These are phyloP conservation scores for Penicillium olsonii DNA, from an alignment of 2,329 filamentous ascomycete species.

Conservation along the genomic window DNA sequence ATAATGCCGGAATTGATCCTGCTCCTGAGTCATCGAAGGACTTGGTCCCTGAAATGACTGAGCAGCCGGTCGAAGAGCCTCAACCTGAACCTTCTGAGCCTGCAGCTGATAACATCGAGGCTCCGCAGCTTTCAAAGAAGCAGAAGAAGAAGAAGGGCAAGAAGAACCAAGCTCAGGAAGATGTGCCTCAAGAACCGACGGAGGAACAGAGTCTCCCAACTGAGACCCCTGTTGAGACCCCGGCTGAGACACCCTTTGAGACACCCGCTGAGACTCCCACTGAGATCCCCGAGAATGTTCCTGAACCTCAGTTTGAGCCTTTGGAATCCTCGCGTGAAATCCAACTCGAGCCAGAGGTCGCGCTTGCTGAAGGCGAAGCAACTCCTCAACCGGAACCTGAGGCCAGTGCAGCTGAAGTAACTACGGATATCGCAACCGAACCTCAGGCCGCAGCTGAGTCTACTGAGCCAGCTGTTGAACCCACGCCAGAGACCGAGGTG, in stretches of 20 bases:
- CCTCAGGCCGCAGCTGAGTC: background rate
- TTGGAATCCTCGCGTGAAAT: background rate
- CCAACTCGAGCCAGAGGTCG: constrained; percentile 6
- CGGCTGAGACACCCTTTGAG: constrained; percentile 6
- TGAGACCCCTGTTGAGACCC: constrained; percentile 6
- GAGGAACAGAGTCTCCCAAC: background rate
- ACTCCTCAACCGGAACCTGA: constrained; percentile 2
- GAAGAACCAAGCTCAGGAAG: constrained; percentile 21
- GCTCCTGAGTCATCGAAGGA: constrained; percentile 9
- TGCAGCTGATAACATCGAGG: constrained; percentile 15
- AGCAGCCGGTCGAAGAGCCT: constrained; percentile 6
- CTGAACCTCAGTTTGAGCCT: background rate
- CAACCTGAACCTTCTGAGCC: constrained; percentile 11
- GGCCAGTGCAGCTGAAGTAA: background rate
- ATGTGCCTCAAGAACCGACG: constrained; percentile 12
- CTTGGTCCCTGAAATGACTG: constrained; percentile 3
- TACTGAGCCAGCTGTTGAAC: background rate
- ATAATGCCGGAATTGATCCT: constrained; percentile 2
- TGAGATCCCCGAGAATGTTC: constrained; percentile 4
- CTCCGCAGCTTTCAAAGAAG: constrained; percentile 27
- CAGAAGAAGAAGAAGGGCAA: constrained; percentile 41
- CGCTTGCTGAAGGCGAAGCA: background rate
- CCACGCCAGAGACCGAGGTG: background rate
- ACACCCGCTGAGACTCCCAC: background rate
- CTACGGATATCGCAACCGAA: constrained; percentile 2